Evolutionary conservation across 768 basidiomycete genomes (phyloP).

Genomic region (Epithele typhae): DNA sequence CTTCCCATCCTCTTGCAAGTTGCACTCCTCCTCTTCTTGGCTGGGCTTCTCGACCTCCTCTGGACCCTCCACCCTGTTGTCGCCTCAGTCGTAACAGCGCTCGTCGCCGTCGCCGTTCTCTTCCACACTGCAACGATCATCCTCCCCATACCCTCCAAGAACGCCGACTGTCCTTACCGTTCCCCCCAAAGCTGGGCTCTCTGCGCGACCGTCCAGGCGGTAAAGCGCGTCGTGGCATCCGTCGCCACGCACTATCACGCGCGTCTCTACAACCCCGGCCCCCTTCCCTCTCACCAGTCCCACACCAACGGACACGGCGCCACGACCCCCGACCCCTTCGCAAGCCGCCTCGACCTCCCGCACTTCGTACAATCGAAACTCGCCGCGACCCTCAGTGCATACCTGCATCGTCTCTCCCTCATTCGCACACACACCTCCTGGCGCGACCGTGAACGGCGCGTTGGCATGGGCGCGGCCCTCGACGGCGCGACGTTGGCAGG

Average conservation of each 20-base stretch:
- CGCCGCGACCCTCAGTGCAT: not conserved
- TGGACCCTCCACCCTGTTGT: conserved; percentile 19
- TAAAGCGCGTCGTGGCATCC: not conserved
- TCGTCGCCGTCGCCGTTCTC: conserved; percentile 1
- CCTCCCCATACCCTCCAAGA: conserved; percentile 6
- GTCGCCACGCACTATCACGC: conserved; percentile 6
- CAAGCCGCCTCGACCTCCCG: conserved; percentile 5
- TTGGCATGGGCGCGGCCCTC: not conserved
- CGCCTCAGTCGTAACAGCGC: conserved; percentile 8
- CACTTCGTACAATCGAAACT: not conserved
- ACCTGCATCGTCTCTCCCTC: conserved; percentile 1
- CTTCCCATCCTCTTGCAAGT: conserved; percentile 20
- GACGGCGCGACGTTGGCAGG: conserved; percentile 8
- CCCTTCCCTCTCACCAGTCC: not conserved
- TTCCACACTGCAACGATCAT: conserved; percentile 3
- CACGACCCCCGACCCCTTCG: not conserved
- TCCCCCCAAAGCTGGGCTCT: conserved; percentile 14
- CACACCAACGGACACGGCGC: not conserved
- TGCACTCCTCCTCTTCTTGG: conserved; percentile 19
- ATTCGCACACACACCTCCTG: conserved; percentile 5
- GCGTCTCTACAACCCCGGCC: not conserved
- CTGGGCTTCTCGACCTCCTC: conserved; percentile 19
- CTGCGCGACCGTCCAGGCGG: conserved; percentile 1
- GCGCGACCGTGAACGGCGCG: conserved; percentile 13
- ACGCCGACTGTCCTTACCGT: conserved; percentile 14